A percentile compares a stretch with the other conserved stretches of the same genome.
Evolutionary conservation across 208 protist genomes (phyloP).

Genomic region (Vickermania ingenoplastis): DNA sequence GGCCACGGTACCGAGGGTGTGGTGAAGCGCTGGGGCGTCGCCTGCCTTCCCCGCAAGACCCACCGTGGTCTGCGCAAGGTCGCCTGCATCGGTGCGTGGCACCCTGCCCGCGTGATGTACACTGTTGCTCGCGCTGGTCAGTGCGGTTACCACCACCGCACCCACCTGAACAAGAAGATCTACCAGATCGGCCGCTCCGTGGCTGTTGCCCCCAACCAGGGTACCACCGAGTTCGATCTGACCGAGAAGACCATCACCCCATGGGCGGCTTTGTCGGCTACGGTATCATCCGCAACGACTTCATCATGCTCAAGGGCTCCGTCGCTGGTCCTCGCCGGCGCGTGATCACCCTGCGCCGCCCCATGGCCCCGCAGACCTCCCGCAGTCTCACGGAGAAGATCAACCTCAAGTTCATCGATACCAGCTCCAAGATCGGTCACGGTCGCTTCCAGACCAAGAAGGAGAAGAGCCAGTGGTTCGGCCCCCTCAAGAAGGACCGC

Average conservation of each 20-base stretch:
- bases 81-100: constrained; percentile 99
- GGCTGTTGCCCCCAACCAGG: constrained; percentile 69
- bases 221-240: constrained; percentile 95
- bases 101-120: constrained; percentile 95
- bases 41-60: constrained; percentile 97
- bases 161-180: constrained; percentile 99
- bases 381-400: constrained; percentile 90
- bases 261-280: constrained; percentile 99
- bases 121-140: constrained; percentile 99
- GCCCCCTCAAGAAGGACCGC: constrained; percentile 92
- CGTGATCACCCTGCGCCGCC: constrained; percentile 97
- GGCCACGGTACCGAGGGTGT: constrained; percentile 98
- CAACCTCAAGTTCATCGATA: constrained; percentile 99
- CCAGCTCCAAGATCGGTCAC: constrained; percentile 98
- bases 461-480: constrained; percentile 97
- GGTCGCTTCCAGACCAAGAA: constrained; percentile 98
- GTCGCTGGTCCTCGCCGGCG: constrained; percentile 94
- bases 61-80: constrained; percentile 99
- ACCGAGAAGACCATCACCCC: constrained; percentile 98
- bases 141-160: constrained; percentile 98
- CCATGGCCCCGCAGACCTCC: constrained; percentile 84
- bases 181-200: constrained; percentile 94
- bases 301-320: constrained; percentile 97
- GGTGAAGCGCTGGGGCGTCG: constrained; percentile 96
- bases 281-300: constrained; percentile 96